phyloP scores from a whole-genome alignment of 768 basidiomycete genomes.

The Sporobolomyces pararoseus region DNA sequence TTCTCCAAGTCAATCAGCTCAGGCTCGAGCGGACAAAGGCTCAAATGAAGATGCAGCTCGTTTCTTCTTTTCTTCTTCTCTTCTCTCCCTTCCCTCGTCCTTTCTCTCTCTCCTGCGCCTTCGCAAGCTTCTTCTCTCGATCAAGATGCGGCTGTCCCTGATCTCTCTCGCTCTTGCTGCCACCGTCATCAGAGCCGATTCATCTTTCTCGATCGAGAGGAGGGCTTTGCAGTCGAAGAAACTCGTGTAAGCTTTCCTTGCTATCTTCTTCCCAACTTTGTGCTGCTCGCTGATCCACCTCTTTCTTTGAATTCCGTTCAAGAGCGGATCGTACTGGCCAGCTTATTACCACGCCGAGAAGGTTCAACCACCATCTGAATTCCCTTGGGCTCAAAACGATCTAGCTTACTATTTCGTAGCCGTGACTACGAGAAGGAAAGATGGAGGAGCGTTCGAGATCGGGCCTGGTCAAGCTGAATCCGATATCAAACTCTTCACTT shows the following conservation, averaged over 20 bases:
- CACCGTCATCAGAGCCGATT: neutral
- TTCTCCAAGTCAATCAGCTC: no score
- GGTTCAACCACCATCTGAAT: neutral
- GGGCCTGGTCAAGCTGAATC: neutral
- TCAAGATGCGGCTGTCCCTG: neutral
- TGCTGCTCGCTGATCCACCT: neutral
- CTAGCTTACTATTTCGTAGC: conserved; percentile 32
- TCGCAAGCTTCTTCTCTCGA: neutral
- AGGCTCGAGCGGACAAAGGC: no score
- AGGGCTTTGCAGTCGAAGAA: no score
- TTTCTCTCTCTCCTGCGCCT: neutral
- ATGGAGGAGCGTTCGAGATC: neutral
- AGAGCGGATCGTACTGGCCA: conserved; percentile 29
- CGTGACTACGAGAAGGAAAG: neutral
- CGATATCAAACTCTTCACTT: neutral
- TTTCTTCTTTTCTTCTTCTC: no score
- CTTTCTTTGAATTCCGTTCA: neutral
- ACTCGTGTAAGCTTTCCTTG: neutral
- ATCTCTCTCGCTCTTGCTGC: neutral
- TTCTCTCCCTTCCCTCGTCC: neutral
- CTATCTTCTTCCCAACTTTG: neutral
- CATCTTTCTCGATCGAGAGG: neutral
- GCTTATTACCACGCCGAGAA: conserved; percentile 20
- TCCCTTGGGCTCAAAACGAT: conserved; percentile 1
- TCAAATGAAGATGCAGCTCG: no score